Evolutionary conservation across 164 flowering plant species (phyloP).

Genomic region (Vitis cinerea): DNA sequence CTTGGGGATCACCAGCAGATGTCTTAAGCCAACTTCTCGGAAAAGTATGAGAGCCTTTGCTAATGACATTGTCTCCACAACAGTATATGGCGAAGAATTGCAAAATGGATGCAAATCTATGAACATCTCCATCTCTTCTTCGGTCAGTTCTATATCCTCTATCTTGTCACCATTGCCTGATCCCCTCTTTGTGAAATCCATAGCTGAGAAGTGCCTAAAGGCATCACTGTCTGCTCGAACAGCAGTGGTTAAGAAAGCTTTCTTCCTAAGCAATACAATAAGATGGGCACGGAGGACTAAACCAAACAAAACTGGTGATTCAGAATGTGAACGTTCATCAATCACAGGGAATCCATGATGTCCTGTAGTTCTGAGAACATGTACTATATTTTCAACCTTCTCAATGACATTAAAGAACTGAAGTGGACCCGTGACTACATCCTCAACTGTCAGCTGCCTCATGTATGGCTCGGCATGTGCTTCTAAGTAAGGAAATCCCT

Average conservation of each 20-base stretch:
- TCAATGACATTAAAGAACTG: conserved; percentile 70
- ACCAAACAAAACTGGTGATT: conserved; percentile 60
- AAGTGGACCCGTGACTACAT: conserved; percentile 81
- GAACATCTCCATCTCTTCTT: conserved; percentile 90
- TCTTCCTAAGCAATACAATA: conserved; percentile 61
- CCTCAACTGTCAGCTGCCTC: conserved; percentile 78
- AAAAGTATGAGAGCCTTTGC: conserved; percentile 86
- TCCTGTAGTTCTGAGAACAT: conserved; percentile 58
- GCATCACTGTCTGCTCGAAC: conserved; percentile 28
- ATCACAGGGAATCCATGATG: conserved; percentile 92
- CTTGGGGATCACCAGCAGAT: conserved; percentile 82
- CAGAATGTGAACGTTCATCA: conserved; percentile 63
- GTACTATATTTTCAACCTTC: conserved; percentile 71
- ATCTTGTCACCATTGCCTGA: conserved; percentile 50
- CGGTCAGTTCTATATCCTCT: conserved; percentile 61
- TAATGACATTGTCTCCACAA: conserved; percentile 88
- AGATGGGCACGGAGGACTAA: conserved; percentile 76
- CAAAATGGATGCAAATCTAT: conserved; percentile 85
- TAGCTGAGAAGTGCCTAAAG: conserved; percentile 39
- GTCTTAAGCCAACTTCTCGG: conserved; percentile 85
- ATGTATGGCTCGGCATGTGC: conserved; percentile 87
- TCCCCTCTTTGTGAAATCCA: conserved; percentile 82
- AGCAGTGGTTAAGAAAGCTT: conserved; percentile 44
- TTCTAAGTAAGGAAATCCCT: conserved; percentile 86
- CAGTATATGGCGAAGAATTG: conserved; percentile 88